phyloP scores from a whole-genome alignment of 2,329 filamentous ascomycete genomes.

The Acrocalymma vagum region DNA sequence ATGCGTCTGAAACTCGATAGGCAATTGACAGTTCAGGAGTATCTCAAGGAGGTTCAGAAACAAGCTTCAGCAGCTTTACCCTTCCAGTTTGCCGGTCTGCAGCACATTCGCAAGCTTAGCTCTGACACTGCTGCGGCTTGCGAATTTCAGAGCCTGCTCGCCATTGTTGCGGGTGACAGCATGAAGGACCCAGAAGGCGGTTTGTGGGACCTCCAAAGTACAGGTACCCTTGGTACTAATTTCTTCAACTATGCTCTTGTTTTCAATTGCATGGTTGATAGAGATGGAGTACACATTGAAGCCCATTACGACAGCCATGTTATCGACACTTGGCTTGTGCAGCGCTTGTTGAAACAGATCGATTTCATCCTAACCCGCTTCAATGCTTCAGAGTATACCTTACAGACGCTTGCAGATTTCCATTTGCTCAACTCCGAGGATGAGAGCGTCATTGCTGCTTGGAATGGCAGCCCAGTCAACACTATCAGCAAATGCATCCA shows the following conservation, averaged over 20 bases:
- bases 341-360: slow-evolving; percentile 38
- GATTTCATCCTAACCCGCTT: slow-evolving; percentile 34
- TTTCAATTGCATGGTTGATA: slow-evolving; percentile 38
- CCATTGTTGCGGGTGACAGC: slow-evolving; percentile 47
- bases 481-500: slow-evolving; percentile 39
- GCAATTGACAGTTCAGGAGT: slow-evolving; percentile 29
- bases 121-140: slow-evolving; percentile 53
- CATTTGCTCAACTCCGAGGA: slow-evolving; percentile 31
- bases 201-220: slow-evolving; percentile 42
- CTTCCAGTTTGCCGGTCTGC: slow-evolving; percentile 54
- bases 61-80: slow-evolving; percentile 36
- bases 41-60: slow-evolving; percentile 37
- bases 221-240: slow-evolving; percentile 41
- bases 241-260: slow-evolving; percentile 48
- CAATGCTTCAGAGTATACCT: slow-evolving; percentile 20
- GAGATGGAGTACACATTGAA: slow-evolving; percentile 31
- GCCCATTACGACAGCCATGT: slow-evolving; percentile 39
- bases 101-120: slow-evolving; percentile 52
- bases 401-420: slow-evolving; percentile 23
- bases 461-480: slow-evolving; percentile 35
- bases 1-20: slow-evolving; percentile 51
- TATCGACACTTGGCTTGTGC: slow-evolving; percentile 35
- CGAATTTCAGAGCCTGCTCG: slow-evolving; percentile 57
- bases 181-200: slow-evolving; percentile 36
- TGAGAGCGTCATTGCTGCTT: slow-evolving; percentile 23